Evolutionary conservation across 345 rosid species (phyloP), one percentile per base, ranked within the genome.

Genomic region (Rhizophora mangle): DNA sequence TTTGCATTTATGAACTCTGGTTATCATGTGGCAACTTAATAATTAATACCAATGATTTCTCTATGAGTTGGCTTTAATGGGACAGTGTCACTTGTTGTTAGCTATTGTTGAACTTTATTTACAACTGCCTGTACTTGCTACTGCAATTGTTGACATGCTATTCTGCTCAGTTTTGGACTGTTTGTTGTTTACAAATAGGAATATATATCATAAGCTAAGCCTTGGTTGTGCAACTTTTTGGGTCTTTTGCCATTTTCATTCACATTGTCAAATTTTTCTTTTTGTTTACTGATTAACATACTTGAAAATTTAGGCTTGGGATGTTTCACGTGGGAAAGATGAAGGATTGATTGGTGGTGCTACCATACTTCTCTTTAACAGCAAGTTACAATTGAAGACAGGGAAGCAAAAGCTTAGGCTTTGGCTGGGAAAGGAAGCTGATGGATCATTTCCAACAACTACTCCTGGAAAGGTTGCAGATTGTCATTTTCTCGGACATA

Each of bases 401-500:
- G 99, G 97, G 70, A 92, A 92, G 74, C 96, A 89, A 80, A 95
- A 95, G 80, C 97, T 95, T 65, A 89, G 96, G 80, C 93, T 95
- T 37, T 89, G 97, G 93, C 87, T 70, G 58, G 96, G 89, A 72
- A 92, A 86, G 74, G 88, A 88, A 80, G 99, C 97, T 1, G 96
- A 92, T 80, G 99, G 99, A 55, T 88, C 97, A 59, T 82, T 76
- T 78, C 93, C 92, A 5, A 85, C 96, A 57, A 67, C 85, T 72
- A 95, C 99, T 58, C 97, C 92, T 36, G 99, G 99, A 85, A 95
- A 95, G 99, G 99, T 94, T 87, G 59, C 59, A 64, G 46, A 52
- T 80, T 15, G n/a, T 70, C 58, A 52, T 36, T 66, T 58, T 30
- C 56, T 24, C 16, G 60, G 21, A 19, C 43, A 60, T 62, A 8